Evolutionary conservation across 805 yeast genomes (phyloP).

Genomic region (Alloascoidea hylecoeti): DNA sequence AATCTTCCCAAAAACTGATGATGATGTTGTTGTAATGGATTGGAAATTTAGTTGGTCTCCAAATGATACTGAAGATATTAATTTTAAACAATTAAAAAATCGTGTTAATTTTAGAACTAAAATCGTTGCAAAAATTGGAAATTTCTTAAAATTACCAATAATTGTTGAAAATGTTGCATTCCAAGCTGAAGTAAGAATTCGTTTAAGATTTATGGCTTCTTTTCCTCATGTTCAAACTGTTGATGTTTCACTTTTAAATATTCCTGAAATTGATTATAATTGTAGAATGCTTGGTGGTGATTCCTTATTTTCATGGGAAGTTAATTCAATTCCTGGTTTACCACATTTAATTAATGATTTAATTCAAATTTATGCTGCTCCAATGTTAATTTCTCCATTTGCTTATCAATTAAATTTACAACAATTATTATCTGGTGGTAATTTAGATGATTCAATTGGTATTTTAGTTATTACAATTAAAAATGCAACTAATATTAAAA

Average conservation of each 20-base stretch:
- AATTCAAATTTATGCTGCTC: conserved; percentile 79
- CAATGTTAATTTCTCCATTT: conserved; percentile 78
- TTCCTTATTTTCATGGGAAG: conserved; percentile 77
- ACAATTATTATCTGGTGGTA: conserved; percentile 75
- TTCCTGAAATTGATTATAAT: conserved; percentile 81
- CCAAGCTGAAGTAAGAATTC: conserved; percentile 57
- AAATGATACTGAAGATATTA: conserved; percentile 73
- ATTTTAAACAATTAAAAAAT: conserved; percentile 72
- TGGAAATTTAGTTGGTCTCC: conserved; percentile 92
- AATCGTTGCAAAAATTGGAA: conserved; percentile 61
- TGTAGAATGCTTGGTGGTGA: conserved; percentile 72
- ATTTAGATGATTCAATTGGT: conserved; percentile 74
- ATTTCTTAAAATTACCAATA: conserved; percentile 74
- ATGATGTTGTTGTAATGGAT: conserved; percentile 94
- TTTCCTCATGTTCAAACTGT: conserved; percentile 93
- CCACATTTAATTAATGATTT: conserved; percentile 70
- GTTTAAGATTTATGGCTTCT: conserved; percentile 78
- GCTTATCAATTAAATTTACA: conserved; percentile 89
- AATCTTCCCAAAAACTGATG: conserved; percentile 79
- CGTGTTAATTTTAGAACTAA: conserved; percentile 72
- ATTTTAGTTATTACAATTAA: conserved; percentile 58
- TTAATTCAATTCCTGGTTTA: conserved; percentile 78
- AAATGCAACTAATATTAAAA: conserved; percentile 53
- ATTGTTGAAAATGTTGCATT: conserved; percentile 71
- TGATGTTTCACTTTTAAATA: conserved; percentile 70